Conservation (phyloP, 495 filamentous ascomycete genomes). For the Penicillium malachiteum region DNA sequence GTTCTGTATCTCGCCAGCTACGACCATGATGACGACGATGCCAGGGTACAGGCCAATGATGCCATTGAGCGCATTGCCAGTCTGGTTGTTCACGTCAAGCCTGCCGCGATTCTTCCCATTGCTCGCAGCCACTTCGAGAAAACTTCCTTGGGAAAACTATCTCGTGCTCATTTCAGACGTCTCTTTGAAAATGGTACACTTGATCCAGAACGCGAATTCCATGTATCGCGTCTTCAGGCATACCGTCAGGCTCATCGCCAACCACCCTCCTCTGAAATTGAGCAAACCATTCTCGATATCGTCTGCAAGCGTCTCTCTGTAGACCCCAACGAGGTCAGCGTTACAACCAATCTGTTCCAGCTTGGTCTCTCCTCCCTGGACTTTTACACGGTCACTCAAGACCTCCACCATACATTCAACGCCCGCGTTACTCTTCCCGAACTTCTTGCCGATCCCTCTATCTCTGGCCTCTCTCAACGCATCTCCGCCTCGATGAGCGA, state of each 20-base stretch:
- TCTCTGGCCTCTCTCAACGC: no score
- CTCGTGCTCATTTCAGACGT: not conserved
- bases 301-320: not conserved
- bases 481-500: no score
- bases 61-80: no score
- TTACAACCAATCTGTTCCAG: not conserved
- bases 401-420: not conserved
- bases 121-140: not conserved
- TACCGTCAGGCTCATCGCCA: no score
- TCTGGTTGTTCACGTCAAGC: no score
- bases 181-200: not conserved
- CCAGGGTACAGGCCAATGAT: no score
- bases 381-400: conserved; percentile 1
- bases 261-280: no score
- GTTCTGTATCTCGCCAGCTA: not conserved
- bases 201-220: no score
- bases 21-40: not conserved
- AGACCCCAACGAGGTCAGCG: not conserved
- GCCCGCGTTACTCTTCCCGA: no score
- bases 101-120: no score
- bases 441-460: no score
- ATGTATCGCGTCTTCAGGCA: no score
- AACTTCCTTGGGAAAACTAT: not conserved
- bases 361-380: conserved; percentile 3
- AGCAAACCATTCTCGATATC: not conserved